A percentile compares a stretch with the other conserved stretches of the same genome.
Conservation (phyloP, 192 early-diverging fungal genomes). For the Thoreauomyces humboldtii region DNA sequence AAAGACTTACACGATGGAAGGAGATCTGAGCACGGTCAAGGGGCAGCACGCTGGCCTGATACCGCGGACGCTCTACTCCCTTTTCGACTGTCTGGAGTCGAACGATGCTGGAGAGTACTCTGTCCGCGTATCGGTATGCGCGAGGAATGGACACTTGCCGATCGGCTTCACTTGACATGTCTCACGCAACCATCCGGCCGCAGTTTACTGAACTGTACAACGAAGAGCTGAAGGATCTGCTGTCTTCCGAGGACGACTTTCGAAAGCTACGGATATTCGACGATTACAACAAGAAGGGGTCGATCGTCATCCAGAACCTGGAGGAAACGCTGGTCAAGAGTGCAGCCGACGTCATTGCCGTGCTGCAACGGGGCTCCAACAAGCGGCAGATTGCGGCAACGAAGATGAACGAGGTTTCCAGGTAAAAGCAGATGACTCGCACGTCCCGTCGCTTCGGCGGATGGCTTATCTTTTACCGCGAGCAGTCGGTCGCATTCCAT, state of each 20-base stretch:
- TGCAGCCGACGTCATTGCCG: slow-evolving; percentile 69
- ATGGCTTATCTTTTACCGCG: too few species aligned
- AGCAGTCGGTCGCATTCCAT: slow-evolving; percentile 92
- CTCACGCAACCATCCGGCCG: neutral
- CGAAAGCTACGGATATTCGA: slow-evolving; percentile 70
- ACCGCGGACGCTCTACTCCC: slow-evolving; percentile 74
- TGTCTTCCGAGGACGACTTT: slow-evolving; percentile 55
- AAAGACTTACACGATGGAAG: slow-evolving; percentile 97
- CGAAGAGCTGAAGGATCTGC: slow-evolving; percentile 88
- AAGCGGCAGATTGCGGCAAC: slow-evolving; percentile 82
- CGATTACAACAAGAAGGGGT: slow-evolving; percentile 62
- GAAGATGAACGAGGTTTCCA: slow-evolving; percentile 85
- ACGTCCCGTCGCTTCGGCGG: too few species aligned
- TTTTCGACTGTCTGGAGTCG: slow-evolving; percentile 75
- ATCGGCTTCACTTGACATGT: too few species aligned
- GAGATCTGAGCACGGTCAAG: slow-evolving; percentile 61
- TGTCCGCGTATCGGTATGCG: slow-evolving; percentile 70
- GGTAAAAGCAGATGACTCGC: slow-evolving; percentile 36
- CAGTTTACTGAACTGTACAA: slow-evolving; percentile 91
- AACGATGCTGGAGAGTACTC: slow-evolving; percentile 67
- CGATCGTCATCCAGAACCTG: slow-evolving; percentile 76
- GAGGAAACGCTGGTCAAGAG: slow-evolving; percentile 75
- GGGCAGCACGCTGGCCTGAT: slow-evolving; percentile 80
- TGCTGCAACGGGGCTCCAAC: slow-evolving; percentile 68
- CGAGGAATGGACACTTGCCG: too few species aligned